Conservation (phyloP, 345 rosid genomes). For the Aethionema arabicum region DNA sequence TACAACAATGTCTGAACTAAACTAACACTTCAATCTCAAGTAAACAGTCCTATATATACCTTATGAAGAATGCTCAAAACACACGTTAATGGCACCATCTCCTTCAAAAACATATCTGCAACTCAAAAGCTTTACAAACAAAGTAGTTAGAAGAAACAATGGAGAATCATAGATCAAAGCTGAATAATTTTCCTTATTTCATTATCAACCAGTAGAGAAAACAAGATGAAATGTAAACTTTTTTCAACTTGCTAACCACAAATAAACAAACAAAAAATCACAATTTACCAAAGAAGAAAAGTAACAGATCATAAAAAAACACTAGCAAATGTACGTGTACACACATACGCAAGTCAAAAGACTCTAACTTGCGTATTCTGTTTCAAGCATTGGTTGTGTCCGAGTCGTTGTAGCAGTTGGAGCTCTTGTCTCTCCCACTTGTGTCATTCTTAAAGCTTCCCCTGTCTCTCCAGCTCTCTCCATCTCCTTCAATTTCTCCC, state of each 20-base stretch:
- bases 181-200: slow-evolving; percentile 46
- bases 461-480: slow-evolving; percentile 94
- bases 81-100: not conserved
- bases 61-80: slow-evolving; percentile 15
- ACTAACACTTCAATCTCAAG: slow-evolving; percentile 3
- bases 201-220: slow-evolving; percentile 34
- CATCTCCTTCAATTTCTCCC: slow-evolving; percentile 74
- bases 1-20: not conserved
- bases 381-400: slow-evolving; percentile 86
- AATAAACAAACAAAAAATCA: slow-evolving; percentile 34
- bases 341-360: slow-evolving; percentile 9
- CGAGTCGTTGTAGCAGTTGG: slow-evolving; percentile 79
- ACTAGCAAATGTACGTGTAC: slow-evolving; percentile 29
- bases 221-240: slow-evolving; percentile 30
- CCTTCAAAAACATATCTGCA: slow-evolving; percentile 1
- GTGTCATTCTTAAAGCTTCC: slow-evolving; percentile 75
- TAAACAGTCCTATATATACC: not conserved
- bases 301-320: slow-evolving; percentile 14
- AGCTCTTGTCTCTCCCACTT: slow-evolving; percentile 79
- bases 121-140: slow-evolving; percentile 33
- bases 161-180: slow-evolving; percentile 39
- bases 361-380: slow-evolving; percentile 66
- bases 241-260: slow-evolving; percentile 36
- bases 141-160: slow-evolving; percentile 43
- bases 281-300: slow-evolving; percentile 32